Base-by-base conservation (phyloP, 208 protist genomes). In the Histomonas meleagridis region DNA sequence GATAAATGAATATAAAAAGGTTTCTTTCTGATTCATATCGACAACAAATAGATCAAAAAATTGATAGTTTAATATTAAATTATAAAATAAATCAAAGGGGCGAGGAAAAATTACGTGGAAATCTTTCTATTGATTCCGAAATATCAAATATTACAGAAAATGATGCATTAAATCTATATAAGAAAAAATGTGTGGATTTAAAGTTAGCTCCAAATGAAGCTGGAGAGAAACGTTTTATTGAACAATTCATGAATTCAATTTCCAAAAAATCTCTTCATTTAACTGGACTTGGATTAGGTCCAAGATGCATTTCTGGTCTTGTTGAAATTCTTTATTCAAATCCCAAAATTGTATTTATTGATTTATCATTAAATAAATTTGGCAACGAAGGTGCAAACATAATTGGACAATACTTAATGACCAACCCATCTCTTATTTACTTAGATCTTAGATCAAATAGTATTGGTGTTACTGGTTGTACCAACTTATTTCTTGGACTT, bases 301-400 rank as follows among this genome's bases (percentile, higher is more conserved):
- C 43, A 43, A 55, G 21, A 51, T 86, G 40, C 28, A 46, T 86
- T 51, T 18, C 23, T 55, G 26, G 16, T 57, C 51, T 86, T 38
- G 10, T 32, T n/a, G 32, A 46, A 38, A 40, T 86, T 26, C 32
- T 86, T 32, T 26, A 55, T 10, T 18, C 23, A 86, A 51, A 86
- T 35, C 46, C 38, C 32, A 51, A 86, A 21, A 55, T 51, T 86
- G 43, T 48, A n/a, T 12, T 55, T 86, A 18, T 86, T 38, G 76
- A 86, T 55, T 55, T 86, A 51, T 86, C 76, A 57, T 18, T 51
- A 28, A 86, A 86, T 86, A 51, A 28, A 86, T 51, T 86, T 26
- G 32, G 46, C 51, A 46, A 86, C 32, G 46, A 86, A 55, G 76
- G 76, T 55, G 76, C 76, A 38, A 12, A 32, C 10, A 21, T 28